Evolutionary conservation across 306 rosid species (phyloP).

Genomic region (Hylodesmum podocarpum): DNA sequence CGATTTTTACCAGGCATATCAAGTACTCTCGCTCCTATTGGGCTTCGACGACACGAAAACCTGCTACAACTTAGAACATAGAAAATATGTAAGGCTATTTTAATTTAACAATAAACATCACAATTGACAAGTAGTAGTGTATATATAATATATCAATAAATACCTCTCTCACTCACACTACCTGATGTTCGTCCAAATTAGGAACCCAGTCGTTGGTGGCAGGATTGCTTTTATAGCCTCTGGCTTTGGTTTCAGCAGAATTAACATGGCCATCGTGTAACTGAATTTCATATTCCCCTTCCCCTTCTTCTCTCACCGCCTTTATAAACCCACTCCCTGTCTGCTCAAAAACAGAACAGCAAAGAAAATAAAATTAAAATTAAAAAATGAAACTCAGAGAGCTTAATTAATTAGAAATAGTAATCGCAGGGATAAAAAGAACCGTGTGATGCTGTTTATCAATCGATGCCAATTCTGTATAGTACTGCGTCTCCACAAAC

Average conservation of each 20-base stretch:
- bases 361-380: not conserved
- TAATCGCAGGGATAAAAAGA: not conserved
- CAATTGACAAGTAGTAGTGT: too few relatives aligned
- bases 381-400: not conserved
- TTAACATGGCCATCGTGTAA: conserved; percentile 16
- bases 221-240: conserved; percentile 62
- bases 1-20: not conserved
- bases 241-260: conserved; percentile 7
- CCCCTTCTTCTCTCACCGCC: conserved; percentile 37
- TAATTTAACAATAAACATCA: not conserved
- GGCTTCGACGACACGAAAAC: conserved; percentile 44
- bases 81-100: not conserved
- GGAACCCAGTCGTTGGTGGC: conserved; percentile 92
- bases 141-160: too few relatives aligned
- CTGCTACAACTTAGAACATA: conserved; percentile 21
- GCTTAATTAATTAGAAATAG: not conserved
- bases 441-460: conserved; percentile 74
- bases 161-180: not conserved
- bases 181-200: conserved; percentile 38
- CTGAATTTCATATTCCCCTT: conserved; percentile 28
- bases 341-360: conserved; percentile 40
- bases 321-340: conserved; percentile 76
- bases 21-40: conserved; percentile 54
- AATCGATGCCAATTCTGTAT: conserved; percentile 53
- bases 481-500: conserved; percentile 69